Evolutionary conservation across 23 red algal species (phyloP), one percentile per base, ranked within the genome.

Genomic region (Cyanidiococcus yangmingshanensis): DNA sequence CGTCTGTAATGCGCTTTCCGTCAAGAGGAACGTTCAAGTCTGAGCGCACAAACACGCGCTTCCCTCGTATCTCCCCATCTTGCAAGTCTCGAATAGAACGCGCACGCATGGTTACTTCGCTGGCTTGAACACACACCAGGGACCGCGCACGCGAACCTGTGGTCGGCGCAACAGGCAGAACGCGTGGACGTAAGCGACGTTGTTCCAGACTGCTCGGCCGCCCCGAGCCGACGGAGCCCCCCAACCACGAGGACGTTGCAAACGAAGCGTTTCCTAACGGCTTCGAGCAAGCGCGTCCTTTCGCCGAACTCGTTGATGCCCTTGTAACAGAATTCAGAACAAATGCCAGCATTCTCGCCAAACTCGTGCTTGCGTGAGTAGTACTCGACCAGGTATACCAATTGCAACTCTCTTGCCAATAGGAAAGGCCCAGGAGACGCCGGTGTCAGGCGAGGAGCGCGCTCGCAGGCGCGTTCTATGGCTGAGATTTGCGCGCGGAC

Each of bases 21-120:
- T 98, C 94, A 21, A 98, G 83, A 36, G 94, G 94, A 0, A 98
- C 94, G 85, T 98, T 98, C 1, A 98, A 85, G 45, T 98, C 94
- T 75, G 87, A 90, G 54, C 94, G 85, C 1, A 98, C 94, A 0
- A 98, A 74, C 24, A 98, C 94, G 37, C 89, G 82, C 76, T 90
- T 98, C 33, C 94, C 94, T 1, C 74, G 74, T 35, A 98, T 80
- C 58, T 98, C 94, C 34, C 81, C 74, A 26, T 77, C 17, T 16
- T 77, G 76, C 15, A 98, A 82, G 67, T 98, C 86, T 58, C 85
- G 86, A 51, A 98, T 78, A 24, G 94, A 98, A 80, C 91, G 90
- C 16, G 27, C 63, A 12, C 63, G 63, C 63, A 25, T 35, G 32
- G 63, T 30, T 15, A 54, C 45, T 7, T 54, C 45, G 21, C 45